Evolutionary conservation across 768 basidiomycete species (phyloP).

Genomic region (Boletus fagicola): DNA sequence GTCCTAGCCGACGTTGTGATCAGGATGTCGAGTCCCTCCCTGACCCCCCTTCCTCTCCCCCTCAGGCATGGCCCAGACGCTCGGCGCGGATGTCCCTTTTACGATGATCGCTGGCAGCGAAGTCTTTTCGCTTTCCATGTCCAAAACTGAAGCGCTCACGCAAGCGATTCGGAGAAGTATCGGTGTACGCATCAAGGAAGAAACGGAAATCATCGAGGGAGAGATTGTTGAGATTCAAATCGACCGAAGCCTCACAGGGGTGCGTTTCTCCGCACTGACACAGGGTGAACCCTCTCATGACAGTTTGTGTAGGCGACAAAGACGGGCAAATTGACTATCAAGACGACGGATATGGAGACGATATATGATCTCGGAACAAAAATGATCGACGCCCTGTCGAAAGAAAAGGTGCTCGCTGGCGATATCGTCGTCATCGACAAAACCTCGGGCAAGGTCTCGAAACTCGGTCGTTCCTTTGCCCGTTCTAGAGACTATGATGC

Average conservation of each 20-base stretch:
- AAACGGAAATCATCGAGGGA: conserved; percentile 95
- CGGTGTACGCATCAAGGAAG: conserved; percentile 96
- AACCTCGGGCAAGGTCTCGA: conserved; percentile 93
- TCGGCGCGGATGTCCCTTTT: conserved; percentile 94
- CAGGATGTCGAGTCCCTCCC: not conserved
- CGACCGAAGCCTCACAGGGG: conserved; percentile 93
- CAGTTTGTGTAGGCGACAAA: conserved; percentile 74
- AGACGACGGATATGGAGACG: conserved; percentile 99
- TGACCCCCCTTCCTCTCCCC: not conserved
- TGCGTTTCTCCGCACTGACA: conserved; percentile 35
- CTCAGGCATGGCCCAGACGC: conserved; percentile 91
- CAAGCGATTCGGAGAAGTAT: conserved; percentile 96
- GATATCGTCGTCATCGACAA: conserved; percentile 98
- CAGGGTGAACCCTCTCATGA: not conserved
- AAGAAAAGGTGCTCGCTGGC: conserved; percentile 94
- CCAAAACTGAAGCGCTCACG: conserved; percentile 96
- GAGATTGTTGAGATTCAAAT: conserved; percentile 99
- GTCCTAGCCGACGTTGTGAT: not conserved
- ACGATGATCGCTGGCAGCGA: conserved; percentile 98
- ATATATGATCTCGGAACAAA: conserved; percentile 98
- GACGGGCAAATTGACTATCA: conserved; percentile 95
- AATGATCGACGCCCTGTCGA: conserved; percentile 97
- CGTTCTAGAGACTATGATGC: conserved; percentile 97
- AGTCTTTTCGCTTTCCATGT: conserved; percentile 97
- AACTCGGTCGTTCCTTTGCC: conserved; percentile 96